phyloP scores from a whole-genome alignment of 1,284 basidiomycete genomes.

The Cryptococcus sp. region DNA sequence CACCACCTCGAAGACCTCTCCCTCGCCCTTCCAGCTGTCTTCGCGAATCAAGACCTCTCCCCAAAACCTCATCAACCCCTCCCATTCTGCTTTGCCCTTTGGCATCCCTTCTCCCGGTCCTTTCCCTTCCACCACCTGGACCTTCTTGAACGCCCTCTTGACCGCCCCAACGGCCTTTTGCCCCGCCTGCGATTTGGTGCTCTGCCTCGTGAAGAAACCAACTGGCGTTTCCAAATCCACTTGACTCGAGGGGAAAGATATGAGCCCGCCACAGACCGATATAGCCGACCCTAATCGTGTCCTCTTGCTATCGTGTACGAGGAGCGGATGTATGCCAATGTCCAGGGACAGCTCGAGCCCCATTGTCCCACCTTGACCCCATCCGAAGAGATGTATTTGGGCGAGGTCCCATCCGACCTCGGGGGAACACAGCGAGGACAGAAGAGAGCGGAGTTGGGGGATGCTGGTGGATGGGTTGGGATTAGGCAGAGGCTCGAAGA shows the following conservation, averaged over 20 bases:
- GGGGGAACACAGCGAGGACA: slow-evolving; percentile 54
- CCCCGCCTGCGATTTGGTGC: slow-evolving; percentile 45
- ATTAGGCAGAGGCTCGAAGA: slow-evolving; percentile 69
- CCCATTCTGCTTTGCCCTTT: slow-evolving; percentile 67
- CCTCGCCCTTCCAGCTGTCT: slow-evolving; percentile 49
- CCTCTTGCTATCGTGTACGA: too few species aligned
- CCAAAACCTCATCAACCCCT: slow-evolving; percentile 80
- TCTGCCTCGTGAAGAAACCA: slow-evolving; percentile 57
- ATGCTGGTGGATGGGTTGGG: slow-evolving; percentile 61
- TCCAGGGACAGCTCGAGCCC: slow-evolving; percentile 61
- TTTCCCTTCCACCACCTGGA: slow-evolving; percentile 49
- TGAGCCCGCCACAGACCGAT: slow-evolving; percentile 63
- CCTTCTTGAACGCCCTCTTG: slow-evolving; percentile 55
- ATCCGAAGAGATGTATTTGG: slow-evolving; percentile 79
- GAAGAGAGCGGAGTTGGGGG: slow-evolving; percentile 49
- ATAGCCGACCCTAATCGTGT: slow-evolving; percentile 56
- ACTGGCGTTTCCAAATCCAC: slow-evolving; percentile 55
- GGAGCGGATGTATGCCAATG: slow-evolving; percentile 15
- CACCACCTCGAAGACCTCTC: slow-evolving; percentile 68
- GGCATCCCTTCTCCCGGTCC: slow-evolving; percentile 62
- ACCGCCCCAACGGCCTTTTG: slow-evolving; percentile 48
- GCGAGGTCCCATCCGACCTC: slow-evolving; percentile 57
- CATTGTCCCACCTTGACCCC: slow-evolving; percentile 79
- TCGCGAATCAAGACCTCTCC: slow-evolving; percentile 60
- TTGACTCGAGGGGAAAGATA: slow-evolving; percentile 66